Conservation (phyloP, 1,139 yeast genomes). For the Hanseniaspora uvarum region DNA sequence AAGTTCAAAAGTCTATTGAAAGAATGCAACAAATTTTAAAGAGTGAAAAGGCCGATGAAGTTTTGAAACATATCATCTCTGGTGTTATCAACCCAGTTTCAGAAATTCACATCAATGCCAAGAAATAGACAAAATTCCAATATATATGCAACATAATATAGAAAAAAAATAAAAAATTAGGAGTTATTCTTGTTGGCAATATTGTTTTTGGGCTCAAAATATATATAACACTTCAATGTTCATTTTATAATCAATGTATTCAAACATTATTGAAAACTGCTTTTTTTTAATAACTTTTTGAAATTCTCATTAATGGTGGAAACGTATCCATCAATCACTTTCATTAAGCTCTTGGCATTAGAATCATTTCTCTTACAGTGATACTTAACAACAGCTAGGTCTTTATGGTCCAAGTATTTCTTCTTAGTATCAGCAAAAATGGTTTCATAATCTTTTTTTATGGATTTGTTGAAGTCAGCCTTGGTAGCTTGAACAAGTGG, state of each 20-base stretch:
- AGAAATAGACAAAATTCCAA: neutral
- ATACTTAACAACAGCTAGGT: conserved; percentile 44
- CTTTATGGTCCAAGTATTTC: conserved; percentile 48
- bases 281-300: neutral
- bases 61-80: conserved; percentile 64
- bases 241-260: neutral
- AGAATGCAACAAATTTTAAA: conserved; percentile 54
- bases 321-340: neutral
- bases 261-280: neutral
- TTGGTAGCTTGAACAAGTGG: conserved; percentile 64
- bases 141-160: neutral
- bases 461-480: conserved; percentile 44
- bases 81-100: conserved; percentile 75
- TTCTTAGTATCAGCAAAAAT: conserved; percentile 57
- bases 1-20: conserved; percentile 50
- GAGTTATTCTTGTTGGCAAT: neutral
- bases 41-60: conserved; percentile 48
- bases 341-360: conserved; percentile 19
- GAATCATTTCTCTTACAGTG: conserved; percentile 47
- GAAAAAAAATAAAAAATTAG: neutral
- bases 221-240: no score
- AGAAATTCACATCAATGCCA: conserved; percentile 73
- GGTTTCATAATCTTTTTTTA: conserved; percentile 54
- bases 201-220: neutral
- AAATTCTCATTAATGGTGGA: neutral